A percentile compares a stretch with the other conserved stretches of the same genome.
Evolutionary conservation across 306 rosid species (phyloP).

Genomic region (Dicorynia guianensis): DNA sequence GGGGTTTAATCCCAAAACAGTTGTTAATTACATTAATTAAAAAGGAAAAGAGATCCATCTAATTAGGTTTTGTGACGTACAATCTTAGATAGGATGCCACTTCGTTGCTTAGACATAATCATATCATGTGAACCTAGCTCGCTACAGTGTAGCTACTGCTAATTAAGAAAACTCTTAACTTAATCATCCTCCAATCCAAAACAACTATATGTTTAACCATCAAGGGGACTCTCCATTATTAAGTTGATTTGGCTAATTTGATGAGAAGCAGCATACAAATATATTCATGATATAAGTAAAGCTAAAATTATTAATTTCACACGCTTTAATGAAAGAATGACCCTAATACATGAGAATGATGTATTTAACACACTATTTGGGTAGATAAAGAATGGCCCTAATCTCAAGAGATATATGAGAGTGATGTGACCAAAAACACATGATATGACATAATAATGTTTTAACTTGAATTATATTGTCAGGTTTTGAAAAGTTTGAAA

Average conservation of each 20-base stretch:
- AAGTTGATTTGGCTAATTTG: too few relatives aligned
- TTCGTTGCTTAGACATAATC: conserved; percentile 2
- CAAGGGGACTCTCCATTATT: too few relatives aligned
- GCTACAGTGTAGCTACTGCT: too few relatives aligned
- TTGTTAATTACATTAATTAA: neutral
- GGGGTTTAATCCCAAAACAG: neutral
- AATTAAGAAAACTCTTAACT: neutral
- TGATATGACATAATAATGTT: too few relatives aligned
- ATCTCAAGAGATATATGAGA: too few relatives aligned
- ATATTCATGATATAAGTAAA: conserved; percentile 1
- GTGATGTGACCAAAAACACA: too few relatives aligned
- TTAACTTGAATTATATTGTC: too few relatives aligned
- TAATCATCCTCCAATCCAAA: neutral
- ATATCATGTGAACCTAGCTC: conserved; percentile 29
- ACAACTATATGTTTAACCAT: neutral
- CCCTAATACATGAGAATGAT: too few relatives aligned
- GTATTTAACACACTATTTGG: too few relatives aligned
- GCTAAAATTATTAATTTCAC: conserved; percentile 14
- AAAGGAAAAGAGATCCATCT: neutral
- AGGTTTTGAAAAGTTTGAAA: too few relatives aligned
- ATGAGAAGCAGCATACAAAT: too few relatives aligned
- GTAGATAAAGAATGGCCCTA: too few relatives aligned
- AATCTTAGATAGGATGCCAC: conserved; percentile 3
- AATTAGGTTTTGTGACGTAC: neutral
- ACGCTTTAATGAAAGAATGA: conserved; percentile 12